Conservation (phyloP, 2,329 filamentous ascomycete species). For the Ophiocordyceps robertsii region DNA sequence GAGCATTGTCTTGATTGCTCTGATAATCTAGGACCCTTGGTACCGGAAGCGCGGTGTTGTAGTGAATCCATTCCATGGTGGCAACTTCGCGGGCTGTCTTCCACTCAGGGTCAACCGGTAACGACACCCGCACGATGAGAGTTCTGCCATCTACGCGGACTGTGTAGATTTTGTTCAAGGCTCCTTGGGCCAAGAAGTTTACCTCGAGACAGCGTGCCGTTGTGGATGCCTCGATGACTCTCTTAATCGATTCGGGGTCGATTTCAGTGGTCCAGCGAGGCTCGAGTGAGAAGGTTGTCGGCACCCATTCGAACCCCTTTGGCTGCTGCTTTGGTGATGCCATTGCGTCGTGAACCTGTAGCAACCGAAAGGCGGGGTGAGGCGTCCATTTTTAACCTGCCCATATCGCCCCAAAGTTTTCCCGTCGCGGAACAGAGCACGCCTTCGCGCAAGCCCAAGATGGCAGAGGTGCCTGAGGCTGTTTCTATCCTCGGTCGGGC, state of each 20-base stretch:
- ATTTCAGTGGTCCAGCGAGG: slow-evolving; percentile 7
- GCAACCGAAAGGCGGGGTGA: background rate
- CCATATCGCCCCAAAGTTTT: background rate
- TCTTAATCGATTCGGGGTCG: slow-evolving; percentile 1
- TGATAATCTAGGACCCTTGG: slow-evolving; percentile 19
- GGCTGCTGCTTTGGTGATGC: background rate
- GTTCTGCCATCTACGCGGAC: slow-evolving; percentile 1
- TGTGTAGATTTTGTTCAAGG: slow-evolving; percentile 12
- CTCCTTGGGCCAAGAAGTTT: slow-evolving; percentile 6
- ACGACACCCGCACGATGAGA: slow-evolving; percentile 19
- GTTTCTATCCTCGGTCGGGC: no score
- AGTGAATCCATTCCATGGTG: slow-evolving; percentile 19
- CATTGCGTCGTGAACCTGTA: background rate
- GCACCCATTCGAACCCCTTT: slow-evolving; percentile 4
- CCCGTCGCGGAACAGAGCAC: no score
- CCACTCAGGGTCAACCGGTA: slow-evolving; percentile 20
- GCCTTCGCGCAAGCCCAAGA: no score
- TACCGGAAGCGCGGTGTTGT: slow-evolving; percentile 17
- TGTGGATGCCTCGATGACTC: background rate
- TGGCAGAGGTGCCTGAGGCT: no score
- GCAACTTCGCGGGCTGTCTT: slow-evolving; percentile 26
- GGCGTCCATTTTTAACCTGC: background rate
- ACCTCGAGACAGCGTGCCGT: background rate
- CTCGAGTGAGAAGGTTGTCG: slow-evolving; percentile 2
- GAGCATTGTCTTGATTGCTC: slow-evolving; percentile 13